Evolutionary conservation across 23 red algal species (phyloP).

Genomic region (Chondrus crispus): DNA sequence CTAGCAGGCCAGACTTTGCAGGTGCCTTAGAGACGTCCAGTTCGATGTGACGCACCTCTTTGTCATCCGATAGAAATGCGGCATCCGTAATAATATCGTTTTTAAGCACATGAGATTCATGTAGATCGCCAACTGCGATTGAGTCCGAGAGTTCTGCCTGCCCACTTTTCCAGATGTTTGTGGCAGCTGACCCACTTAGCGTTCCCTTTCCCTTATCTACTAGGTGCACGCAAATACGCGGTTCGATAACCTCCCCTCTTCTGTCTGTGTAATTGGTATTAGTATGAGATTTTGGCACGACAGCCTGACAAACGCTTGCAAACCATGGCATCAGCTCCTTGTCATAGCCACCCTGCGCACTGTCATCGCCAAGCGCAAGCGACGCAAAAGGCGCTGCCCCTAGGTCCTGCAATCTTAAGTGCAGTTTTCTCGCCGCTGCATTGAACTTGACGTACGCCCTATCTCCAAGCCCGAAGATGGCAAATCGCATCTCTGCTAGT

Average conservation of each 20-base stretch:
- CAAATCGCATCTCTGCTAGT: slow-evolving; percentile 24
- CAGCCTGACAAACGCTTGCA: background rate
- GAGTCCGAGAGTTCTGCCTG: background rate
- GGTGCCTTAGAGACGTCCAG: slow-evolving; percentile 21
- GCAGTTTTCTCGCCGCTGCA: slow-evolving; percentile 68
- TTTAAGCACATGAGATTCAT: slow-evolving; percentile 2
- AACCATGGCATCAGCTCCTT: slow-evolving; percentile 64
- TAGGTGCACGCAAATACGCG: background rate
- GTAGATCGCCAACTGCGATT: background rate
- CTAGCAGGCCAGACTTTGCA: background rate
- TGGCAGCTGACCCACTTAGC: background rate
- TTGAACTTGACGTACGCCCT: slow-evolving; percentile 75
- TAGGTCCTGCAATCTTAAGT: slow-evolving; percentile 41
- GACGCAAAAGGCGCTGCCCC: slow-evolving; percentile 42
- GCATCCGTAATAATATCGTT: slow-evolving; percentile 34
- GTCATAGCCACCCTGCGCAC: slow-evolving; percentile 60
- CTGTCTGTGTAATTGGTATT: too few relatives aligned
- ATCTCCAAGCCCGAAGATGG: slow-evolving; percentile 88
- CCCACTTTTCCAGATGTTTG: background rate
- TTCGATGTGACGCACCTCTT: slow-evolving; percentile 75
- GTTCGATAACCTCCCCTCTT: background rate
- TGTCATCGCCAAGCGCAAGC: slow-evolving; percentile 73
- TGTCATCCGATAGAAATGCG: slow-evolving; percentile 37
- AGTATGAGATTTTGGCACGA: background rate
- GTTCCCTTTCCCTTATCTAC: background rate